Evolutionary conservation across 2,329 filamentous ascomycete genomes (phyloP), one percentile per base, ranked within the genome.

Genomic region (Immersiporthe knoxdaviesiana): DNA sequence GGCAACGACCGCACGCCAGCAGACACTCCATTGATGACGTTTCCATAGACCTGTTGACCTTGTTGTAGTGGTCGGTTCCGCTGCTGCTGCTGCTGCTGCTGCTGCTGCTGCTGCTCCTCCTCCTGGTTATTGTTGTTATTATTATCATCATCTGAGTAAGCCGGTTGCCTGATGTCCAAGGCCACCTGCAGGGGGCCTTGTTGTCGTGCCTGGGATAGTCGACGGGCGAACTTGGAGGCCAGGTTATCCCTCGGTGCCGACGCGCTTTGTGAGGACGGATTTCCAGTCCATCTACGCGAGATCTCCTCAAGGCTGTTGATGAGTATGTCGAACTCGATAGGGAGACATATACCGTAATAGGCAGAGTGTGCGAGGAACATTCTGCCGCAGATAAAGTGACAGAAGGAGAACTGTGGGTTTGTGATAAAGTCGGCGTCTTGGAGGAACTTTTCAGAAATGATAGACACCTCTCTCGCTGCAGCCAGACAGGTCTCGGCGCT

Each of bases 401-500:
- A 82, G 62, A 82, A 80, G 3, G 77, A 75, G 70, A 82, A 81
- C 61, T 81, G 81, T 0, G 74, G 74, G 60, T 72, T 76, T 37
- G 76, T 73, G 67, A 78, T 73, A 0, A 32, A 52, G 35, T 27
- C 56, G 21, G 65, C 41, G 1, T 76, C 74, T 52, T 75, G 60
- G 0, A 82, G 74, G 67, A 79, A 81, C 44, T 80, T 76, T 21
- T 77, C 71, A 0, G 76, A 76, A 63, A 82, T 82, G 32, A 74
- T 78, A 10, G 79, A 75, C 0, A 78, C 80, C 64, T 82, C 80
- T 0, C 75, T 75, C 0, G 79, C 79, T 0, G 81, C 81, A 10
- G 74, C 71, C 30, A 80, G 74, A 63, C 81, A 82, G 0, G 81
- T 81, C 68, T 82, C 80, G 7, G 79, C 77, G 62, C 79, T 81